These are phyloP conservation scores for Xylaria castorea DNA, from an alignment of 495 filamentous ascomycete genomes.

Conservation along the genomic window DNA sequence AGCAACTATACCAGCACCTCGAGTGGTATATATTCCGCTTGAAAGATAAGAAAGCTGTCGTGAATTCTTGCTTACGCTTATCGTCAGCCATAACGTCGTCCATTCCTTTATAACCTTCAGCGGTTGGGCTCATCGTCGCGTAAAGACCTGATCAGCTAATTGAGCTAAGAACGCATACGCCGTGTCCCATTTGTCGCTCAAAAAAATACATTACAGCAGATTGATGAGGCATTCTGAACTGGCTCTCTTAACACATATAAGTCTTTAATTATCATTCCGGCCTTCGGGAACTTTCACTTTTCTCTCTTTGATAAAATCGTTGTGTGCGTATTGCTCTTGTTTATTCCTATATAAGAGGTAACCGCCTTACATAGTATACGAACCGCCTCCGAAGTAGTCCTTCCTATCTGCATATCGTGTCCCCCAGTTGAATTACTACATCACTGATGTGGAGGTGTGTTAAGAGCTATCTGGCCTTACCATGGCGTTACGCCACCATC, in stretches of 20 bases:
- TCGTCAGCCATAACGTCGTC: too few species aligned
- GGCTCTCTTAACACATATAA: neutral
- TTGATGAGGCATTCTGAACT: too few species aligned
- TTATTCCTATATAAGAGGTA: neutral
- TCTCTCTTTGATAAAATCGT: neutral
- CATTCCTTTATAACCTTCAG: too few species aligned
- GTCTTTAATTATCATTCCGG: neutral
- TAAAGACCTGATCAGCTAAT: too few species aligned
- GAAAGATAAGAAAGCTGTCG: too few species aligned
- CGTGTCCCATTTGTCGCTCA: too few species aligned
- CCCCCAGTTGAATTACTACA: neutral
- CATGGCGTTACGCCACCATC: constrained; percentile 47
- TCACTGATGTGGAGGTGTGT: neutral
- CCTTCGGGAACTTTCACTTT: neutral
- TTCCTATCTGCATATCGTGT: neutral
- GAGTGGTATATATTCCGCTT: too few species aligned
- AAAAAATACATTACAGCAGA: too few species aligned
- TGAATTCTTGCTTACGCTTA: too few species aligned
- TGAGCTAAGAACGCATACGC: too few species aligned
- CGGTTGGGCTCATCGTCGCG: too few species aligned
- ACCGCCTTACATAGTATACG: neutral
- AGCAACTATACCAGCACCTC: too few species aligned
- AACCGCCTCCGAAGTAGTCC: neutral
- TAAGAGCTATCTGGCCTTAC: constrained; percentile 30
- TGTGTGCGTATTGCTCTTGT: neutral